Percentiles rank a stretch among this genome's conserved stretches.
Conservation (phyloP, 352 stramenopile species). For the Pythium dissimile region DNA sequence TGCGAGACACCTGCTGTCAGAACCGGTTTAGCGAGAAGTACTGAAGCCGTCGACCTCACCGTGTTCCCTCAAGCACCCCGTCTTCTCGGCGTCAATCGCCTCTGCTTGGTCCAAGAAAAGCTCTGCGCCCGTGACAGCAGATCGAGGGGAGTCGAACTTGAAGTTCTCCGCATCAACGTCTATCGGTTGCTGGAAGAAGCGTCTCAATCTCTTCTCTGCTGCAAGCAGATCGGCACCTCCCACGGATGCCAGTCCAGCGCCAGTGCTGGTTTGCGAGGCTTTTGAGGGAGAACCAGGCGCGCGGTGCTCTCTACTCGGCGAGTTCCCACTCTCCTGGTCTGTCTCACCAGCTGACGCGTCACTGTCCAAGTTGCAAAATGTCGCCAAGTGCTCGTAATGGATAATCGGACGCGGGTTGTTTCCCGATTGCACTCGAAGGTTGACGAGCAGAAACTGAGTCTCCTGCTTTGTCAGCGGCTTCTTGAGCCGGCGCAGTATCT, state of each 20-base stretch:
- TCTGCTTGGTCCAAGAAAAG: constrained; percentile 50
- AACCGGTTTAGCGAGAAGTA: not conserved
- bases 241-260: not conserved
- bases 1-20: not conserved
- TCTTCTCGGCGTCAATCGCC: constrained; percentile 27
- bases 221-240: constrained; percentile 31
- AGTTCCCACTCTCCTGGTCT: not conserved
- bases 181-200: constrained; percentile 31
- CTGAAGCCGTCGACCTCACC: constrained; percentile 32
- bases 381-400: constrained; percentile 54
- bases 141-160: constrained; percentile 31
- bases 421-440: constrained; percentile 26
- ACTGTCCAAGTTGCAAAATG: constrained; percentile 46
- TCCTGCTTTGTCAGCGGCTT: constrained; percentile 42
- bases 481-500: constrained; percentile 40
- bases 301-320: too few species aligned
- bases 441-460: constrained; percentile 39
- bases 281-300: not conserved
- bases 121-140: constrained; percentile 46
- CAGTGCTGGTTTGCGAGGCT: not conserved
- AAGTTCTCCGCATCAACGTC: not conserved
- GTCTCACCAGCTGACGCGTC: constrained; percentile 44
- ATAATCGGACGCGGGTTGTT: constrained; percentile 20
- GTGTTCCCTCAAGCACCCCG: constrained; percentile 35
- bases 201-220: constrained; percentile 39